These are phyloP conservation scores for Cladosporium oxysporum DNA, from an alignment of 2,329 filamentous ascomycete genomes.

Conservation along the genomic window DNA sequence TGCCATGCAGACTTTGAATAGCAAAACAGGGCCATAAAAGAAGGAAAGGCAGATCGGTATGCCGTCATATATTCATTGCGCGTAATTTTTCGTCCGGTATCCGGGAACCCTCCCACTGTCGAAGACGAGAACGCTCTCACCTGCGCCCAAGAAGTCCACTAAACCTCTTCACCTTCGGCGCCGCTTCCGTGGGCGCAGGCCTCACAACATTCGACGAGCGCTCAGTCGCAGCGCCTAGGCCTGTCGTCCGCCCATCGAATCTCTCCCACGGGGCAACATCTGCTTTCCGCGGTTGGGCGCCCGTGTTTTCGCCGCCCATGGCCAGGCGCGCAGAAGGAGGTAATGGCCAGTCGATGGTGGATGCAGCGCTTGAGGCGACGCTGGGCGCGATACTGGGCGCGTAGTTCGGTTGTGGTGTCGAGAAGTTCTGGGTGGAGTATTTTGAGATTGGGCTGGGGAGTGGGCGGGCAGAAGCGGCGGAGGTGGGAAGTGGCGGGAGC, in stretches of 20 bases:
- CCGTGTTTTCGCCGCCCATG: conserved; percentile 3
- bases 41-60: neutral
- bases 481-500: neutral
- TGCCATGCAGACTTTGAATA: neutral
- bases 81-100: neutral
- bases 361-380: neutral
- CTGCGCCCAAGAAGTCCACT: conserved; percentile 17
- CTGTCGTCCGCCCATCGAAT: neutral
- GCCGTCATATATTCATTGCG: neutral
- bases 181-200: neutral
- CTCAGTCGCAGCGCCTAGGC: neutral
- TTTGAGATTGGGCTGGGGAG: conserved; percentile 2
- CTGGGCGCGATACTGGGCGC: conserved; percentile 4
- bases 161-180: conserved; percentile 17
- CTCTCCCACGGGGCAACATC: conserved; percentile 17
- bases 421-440: neutral
- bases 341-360: conserved; percentile 16
- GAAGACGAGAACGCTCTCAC: neutral
- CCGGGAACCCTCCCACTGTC: neutral
- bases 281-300: conserved; percentile 4
- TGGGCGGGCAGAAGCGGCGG: neutral
- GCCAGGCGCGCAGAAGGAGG: conserved; percentile 8
- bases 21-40: neutral
- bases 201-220: neutral
- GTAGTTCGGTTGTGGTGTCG: neutral